Conservation (phyloP, 192 early-diverging fungal genomes). For the Linnemannia schmuckeri region DNA sequence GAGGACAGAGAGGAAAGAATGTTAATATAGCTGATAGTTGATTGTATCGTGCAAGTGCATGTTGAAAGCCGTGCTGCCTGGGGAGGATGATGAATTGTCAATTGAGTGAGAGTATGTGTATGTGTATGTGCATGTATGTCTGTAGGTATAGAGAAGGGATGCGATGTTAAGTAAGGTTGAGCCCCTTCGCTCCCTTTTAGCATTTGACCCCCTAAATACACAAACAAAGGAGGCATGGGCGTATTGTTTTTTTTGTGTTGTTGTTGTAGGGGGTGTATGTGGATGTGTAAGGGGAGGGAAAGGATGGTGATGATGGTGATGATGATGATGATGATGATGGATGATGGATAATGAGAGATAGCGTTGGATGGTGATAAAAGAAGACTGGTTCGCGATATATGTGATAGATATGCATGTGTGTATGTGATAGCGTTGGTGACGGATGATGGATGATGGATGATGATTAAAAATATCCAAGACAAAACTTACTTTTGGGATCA, state of each 20-base stretch:
- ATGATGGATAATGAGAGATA: neutral
- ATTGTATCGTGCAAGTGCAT: neutral
- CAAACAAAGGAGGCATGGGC: slow-evolving; percentile 24
- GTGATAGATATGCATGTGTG: too few relatives aligned
- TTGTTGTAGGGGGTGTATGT: neutral
- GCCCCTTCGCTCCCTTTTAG: neutral
- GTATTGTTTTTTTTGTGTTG: slow-evolving; percentile 6
- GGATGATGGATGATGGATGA: neutral
- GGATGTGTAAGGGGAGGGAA: neutral
- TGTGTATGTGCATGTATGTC: neutral
- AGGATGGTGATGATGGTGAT: neutral
- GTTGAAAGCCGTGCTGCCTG: neutral
- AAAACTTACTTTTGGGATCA: slow-evolving; percentile 49
- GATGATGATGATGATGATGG: neutral
- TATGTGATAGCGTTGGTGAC: neutral
- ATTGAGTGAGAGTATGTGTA: neutral
- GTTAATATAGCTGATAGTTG: neutral
- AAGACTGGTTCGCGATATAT: too few relatives aligned
- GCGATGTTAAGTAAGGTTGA: neutral
- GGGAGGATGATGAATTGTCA: neutral
- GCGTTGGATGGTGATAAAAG: neutral
- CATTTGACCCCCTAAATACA: neutral
- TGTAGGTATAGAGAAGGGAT: neutral
- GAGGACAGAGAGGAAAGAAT: neutral
- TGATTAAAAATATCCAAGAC: neutral